Percentiles rank a stretch among this genome's conserved stretches.
Conservation (phyloP, 768 basidiomycete species). For the Tulasnella sp. region DNA sequence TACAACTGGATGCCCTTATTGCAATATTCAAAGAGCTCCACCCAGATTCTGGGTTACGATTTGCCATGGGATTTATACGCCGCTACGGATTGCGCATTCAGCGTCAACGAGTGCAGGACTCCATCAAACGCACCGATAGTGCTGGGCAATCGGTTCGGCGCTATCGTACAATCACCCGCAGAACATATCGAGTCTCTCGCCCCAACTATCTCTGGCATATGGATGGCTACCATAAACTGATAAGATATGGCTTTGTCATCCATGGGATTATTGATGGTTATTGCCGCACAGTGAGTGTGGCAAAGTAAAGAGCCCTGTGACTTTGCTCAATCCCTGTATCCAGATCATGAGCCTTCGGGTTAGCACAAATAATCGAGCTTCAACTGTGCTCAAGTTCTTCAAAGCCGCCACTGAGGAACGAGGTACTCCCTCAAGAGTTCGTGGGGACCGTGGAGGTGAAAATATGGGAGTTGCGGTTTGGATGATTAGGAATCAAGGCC, state of each 20-base stretch:
- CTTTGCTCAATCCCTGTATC: not conserved
- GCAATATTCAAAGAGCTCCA: not conserved
- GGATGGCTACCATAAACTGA: constrained; percentile 41
- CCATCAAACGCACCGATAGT: not conserved
- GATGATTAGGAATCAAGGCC: constrained; percentile 39
- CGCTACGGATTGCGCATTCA: not conserved
- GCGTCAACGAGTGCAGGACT: not conserved
- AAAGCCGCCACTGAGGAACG: not conserved
- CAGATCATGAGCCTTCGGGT: not conserved
- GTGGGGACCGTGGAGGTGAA: constrained; percentile 30
- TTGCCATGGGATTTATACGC: not conserved
- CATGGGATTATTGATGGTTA: constrained; percentile 43
- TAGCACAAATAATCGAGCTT: not conserved
- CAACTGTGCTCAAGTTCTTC: not conserved
- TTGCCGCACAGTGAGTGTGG: constrained; percentile 36
- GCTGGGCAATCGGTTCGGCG: not conserved
- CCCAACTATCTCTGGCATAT: constrained; percentile 36
- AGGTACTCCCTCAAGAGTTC: constrained; percentile 35
- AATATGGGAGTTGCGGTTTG: constrained; percentile 37
- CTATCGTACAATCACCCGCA: not conserved
- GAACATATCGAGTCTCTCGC: not conserved
- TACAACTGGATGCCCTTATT: not conserved
- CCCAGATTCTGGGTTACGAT: not conserved
- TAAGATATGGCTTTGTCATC: constrained; percentile 39
- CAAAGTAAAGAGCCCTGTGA: constrained; percentile 23